A percentile compares a stretch with the other conserved stretches of the same genome.
Conservation (phyloP, 1,139 yeast genomes). For the Sugiyamaella grinbergsii region DNA sequence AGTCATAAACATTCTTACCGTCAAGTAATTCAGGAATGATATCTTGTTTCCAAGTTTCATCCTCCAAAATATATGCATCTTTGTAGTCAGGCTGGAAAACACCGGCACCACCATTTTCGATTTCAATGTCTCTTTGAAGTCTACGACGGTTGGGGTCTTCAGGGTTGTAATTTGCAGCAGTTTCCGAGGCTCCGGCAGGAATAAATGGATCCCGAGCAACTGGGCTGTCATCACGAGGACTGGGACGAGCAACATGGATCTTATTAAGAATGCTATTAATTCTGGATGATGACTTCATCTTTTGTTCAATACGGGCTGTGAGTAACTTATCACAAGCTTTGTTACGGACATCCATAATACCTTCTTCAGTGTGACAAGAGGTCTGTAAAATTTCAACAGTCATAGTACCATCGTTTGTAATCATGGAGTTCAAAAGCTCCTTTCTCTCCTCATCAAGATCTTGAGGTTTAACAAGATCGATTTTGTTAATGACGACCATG, state of each 20-base stretch:
- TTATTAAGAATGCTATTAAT: constrained; percentile 87
- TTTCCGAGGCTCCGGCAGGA: constrained; percentile 71
- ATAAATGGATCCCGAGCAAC: constrained; percentile 70
- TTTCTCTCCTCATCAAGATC: constrained; percentile 80
- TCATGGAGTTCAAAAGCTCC: constrained; percentile 62
- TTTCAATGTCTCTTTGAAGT: constrained; percentile 86
- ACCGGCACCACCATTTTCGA: constrained; percentile 98
- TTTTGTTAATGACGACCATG: constrained; percentile 91
- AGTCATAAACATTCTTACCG: constrained; percentile 96
- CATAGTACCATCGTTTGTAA: constrained; percentile 32
- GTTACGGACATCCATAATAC: constrained; percentile 94
- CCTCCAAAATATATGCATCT: constrained; percentile 87
- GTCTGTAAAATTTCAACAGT: constrained; percentile 85
- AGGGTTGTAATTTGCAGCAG: constrained; percentile 65
- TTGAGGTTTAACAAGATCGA: constrained; percentile 83
- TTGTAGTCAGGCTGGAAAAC: constrained; percentile 91
- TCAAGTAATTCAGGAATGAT: constrained; percentile 94
- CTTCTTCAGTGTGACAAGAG: constrained; percentile 93
- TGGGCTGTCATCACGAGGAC: constrained; percentile 75
- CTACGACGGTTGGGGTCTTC: constrained; percentile 81
- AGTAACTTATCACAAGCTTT: constrained; percentile 95
- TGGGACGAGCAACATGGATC: constrained; percentile 92
- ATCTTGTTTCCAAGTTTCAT: constrained; percentile 97
- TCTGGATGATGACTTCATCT: constrained; percentile 90
- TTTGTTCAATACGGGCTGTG: constrained; percentile 95